Evolutionary conservation across 2,329 filamentous ascomycete genomes (phyloP).

Genomic region (Xylaria sp.): DNA sequence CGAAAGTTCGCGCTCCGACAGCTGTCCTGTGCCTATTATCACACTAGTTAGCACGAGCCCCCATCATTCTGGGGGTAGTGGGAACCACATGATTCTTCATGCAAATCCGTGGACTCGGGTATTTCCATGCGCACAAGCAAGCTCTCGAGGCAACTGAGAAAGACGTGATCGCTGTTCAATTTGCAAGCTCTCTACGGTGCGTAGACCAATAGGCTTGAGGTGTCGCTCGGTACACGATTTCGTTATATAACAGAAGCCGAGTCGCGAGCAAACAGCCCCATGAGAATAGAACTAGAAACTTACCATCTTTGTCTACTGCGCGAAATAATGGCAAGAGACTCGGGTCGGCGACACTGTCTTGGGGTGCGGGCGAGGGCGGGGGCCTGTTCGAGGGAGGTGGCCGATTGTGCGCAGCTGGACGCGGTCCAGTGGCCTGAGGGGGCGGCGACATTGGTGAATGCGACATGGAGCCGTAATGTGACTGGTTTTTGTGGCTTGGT

Average conservation of each 20-base stretch:
- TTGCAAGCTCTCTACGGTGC: neutral
- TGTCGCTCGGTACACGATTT: neutral
- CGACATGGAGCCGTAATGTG: constrained; percentile 26
- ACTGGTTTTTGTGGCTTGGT: constrained; percentile 24
- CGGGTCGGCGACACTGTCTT: constrained; percentile 64
- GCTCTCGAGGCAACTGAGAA: neutral
- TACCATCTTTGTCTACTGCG: constrained; percentile 86
- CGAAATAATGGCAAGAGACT: constrained; percentile 84
- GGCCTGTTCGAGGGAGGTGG: constrained; percentile 65
- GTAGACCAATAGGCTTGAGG: neutral
- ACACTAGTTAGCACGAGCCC: constrained; percentile 13
- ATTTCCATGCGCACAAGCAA: neutral
- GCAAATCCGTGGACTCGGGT: neutral
- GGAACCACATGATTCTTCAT: constrained; percentile 19
- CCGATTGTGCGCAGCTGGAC: constrained; percentile 53
- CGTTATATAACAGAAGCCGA: neutral
- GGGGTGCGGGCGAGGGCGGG: constrained; percentile 67
- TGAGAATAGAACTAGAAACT: constrained; percentile 33
- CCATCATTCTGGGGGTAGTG: neutral
- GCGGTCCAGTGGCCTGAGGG: constrained; percentile 50
- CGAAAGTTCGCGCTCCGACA: constrained; percentile 85
- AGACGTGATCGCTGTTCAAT: neutral
- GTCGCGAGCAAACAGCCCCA: neutral
- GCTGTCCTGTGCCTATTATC: constrained; percentile 71
- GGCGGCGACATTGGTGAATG: constrained; percentile 56